Evolutionary conservation across 305 asterid genomes (phyloP).

Genomic region (Solanum chacoense): DNA sequence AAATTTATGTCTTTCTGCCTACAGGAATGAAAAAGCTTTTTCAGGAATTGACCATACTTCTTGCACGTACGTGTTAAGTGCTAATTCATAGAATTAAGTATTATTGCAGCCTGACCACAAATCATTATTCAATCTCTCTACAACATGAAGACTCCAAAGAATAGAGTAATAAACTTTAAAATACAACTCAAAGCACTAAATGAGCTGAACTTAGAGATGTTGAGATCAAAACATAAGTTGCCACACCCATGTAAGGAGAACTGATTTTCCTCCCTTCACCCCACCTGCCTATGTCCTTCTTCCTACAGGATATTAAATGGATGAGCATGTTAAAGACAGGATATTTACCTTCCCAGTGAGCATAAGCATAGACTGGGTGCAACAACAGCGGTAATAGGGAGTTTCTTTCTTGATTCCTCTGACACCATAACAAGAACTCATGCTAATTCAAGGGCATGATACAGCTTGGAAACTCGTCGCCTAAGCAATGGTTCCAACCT

Average conservation of each 20-base stretch:
- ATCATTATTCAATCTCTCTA: neutral
- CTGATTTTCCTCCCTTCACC: neutral
- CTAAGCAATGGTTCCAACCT: conserved; percentile 73
- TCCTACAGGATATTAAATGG: neutral
- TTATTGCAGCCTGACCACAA: neutral
- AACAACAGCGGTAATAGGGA: conserved; percentile 5
- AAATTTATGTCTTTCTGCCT: neutral
- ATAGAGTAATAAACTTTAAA: neutral
- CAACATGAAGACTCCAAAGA: neutral
- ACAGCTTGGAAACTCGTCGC: conserved; percentile 61
- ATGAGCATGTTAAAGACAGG: neutral
- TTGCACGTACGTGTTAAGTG: neutral
- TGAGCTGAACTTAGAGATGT: neutral
- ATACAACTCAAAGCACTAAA: neutral
- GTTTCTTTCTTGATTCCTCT: conserved; percentile 8
- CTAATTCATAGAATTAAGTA: neutral
- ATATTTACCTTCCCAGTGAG: conserved; percentile 10
- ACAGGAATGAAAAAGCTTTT: neutral
- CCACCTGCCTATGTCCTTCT: neutral
- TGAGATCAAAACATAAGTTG: neutral
- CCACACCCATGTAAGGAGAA: neutral
- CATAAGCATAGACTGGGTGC: conserved; percentile 13
- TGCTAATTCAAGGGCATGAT: conserved; percentile 50
- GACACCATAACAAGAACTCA: conserved; percentile 27
- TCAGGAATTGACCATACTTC: neutral